Base-by-base conservation (phyloP, 371 early-diverging fungal species). In the Dichotomocladium elegans region DNA sequence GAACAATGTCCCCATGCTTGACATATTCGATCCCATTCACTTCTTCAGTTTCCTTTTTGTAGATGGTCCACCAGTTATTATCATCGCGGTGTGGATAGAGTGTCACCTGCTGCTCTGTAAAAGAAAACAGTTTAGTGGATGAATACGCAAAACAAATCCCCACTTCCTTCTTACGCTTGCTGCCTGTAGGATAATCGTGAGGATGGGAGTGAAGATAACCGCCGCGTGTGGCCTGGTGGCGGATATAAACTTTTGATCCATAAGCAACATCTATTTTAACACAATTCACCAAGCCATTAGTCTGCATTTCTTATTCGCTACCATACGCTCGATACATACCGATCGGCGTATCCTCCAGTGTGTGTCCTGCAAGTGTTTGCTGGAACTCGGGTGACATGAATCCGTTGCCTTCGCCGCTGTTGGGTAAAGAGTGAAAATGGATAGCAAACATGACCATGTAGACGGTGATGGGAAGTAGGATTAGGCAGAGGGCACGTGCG, bases 381-480 rank as follows among this genome's bases (percentile, higher is more conserved):
- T 98, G 97, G 77, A 98, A 98, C 51, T 79, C 79, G n/a, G 92
- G 82, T 41, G 87, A 85, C 92, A 96, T 96, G 70, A 95, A 98
- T 3, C 83, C 89, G 65, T 97, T 97, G 17, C 99, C 99, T 15
- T 97, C 88, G 3, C 99, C 99, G 55, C 87, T 86, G 47, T 85
- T 83, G 0, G 74, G 82, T 26, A 91, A 65, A 4, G 92, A 77
- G 17, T 71, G 69, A 57, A 97, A 99, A 66, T 99, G 99, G 29
- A 98, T 76, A 40, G 78, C 75, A 71, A 96, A 99, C 69, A 89
- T 80, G 34, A 87, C 63, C 54, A 90, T 59, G 68, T 99, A 99
- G 1, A 98, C 67, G 5, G 72, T 42, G 12, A 89, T 44, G 2
- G 99, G 99, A 2, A 98, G 55, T 8, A 84, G 57, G 50, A 99